A percentile compares a stretch with the other conserved stretches of the same genome.
phyloP scores from a whole-genome alignment of 371 early-diverging fungal genomes.

The Actinomucor elegans region DNA sequence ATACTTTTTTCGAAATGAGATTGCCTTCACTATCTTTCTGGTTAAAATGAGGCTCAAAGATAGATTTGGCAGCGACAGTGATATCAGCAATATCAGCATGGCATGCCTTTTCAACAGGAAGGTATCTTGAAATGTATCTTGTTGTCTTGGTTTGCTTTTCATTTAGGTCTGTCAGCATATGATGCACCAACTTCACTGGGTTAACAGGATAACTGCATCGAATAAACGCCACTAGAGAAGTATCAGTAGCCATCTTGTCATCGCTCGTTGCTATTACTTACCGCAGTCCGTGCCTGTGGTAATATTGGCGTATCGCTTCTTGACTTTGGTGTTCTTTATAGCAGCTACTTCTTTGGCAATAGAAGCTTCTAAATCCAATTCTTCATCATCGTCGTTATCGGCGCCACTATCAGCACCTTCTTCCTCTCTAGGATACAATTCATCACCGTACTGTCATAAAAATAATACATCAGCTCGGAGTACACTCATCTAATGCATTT shows the following conservation, averaged over 20 bases:
- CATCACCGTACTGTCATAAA: conserved; percentile 49
- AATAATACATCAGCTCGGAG: not conserved
- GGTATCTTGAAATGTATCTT: conserved; percentile 59
- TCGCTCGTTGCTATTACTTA: conserved; percentile 15
- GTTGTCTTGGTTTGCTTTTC: conserved; percentile 59
- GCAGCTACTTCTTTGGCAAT: conserved; percentile 67
- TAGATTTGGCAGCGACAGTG: conserved; percentile 44
- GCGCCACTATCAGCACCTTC: conserved; percentile 6
- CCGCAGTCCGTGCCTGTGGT: conserved; percentile 64
- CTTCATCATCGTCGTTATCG: conserved; percentile 39
- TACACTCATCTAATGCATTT: not conserved
- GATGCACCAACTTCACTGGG: conserved; percentile 62
- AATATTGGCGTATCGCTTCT: conserved; percentile 53
- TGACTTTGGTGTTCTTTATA: conserved; percentile 46
- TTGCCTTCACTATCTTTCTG: conserved; percentile 40
- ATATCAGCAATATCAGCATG: conserved; percentile 61
- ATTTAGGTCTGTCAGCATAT: conserved; percentile 59
- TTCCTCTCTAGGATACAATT: conserved; percentile 45
- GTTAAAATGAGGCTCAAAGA: conserved; percentile 60
- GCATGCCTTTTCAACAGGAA: conserved; percentile 67
- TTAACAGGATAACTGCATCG: conserved; percentile 50
- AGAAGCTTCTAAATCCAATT: conserved; percentile 62
- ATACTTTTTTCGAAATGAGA: conserved; percentile 35
- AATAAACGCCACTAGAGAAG: conserved; percentile 49
- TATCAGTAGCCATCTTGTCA: not conserved